Evolutionary conservation across 73 alveolate genomes (phyloP).

Genomic region (Loxodes magnus): DNA sequence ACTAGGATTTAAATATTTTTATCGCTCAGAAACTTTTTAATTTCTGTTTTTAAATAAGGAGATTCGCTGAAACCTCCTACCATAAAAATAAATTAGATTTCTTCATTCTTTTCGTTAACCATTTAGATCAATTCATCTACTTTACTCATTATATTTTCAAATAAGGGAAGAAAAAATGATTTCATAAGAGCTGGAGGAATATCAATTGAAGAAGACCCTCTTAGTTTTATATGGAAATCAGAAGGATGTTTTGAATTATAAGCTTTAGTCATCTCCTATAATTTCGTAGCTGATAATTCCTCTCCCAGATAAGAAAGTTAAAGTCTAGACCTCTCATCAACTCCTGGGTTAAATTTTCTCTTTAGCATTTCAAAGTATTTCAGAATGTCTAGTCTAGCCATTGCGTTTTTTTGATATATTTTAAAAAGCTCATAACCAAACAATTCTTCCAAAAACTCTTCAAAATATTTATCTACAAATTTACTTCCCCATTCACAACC

Average conservation of each 20-base stretch:
- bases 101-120: slow-evolving; percentile 67
- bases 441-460: slow-evolving; percentile 81
- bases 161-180: slow-evolving; percentile 85
- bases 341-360: slow-evolving; percentile 85
- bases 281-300: slow-evolving; percentile 62
- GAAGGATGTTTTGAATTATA: slow-evolving; percentile 66
- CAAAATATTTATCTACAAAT: slow-evolving; percentile 92
- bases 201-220: slow-evolving; percentile 88
- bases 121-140: slow-evolving; percentile 68
- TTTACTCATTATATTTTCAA: slow-evolving; percentile 82
- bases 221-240: slow-evolving; percentile 66
- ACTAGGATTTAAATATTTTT: slow-evolving; percentile 80
- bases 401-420: slow-evolving; percentile 72
- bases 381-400: slow-evolving; percentile 89
- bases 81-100: slow-evolving; percentile 90
- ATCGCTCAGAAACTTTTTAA: slow-evolving; percentile 77
- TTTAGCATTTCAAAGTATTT: slow-evolving; percentile 94
- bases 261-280: slow-evolving; percentile 64
- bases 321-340: slow-evolving; percentile 79
- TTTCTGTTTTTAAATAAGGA: slow-evolving; percentile 89
- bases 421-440: slow-evolving; percentile 75
- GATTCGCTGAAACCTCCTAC: slow-evolving; percentile 97
- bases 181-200: slow-evolving; percentile 86
- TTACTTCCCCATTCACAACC: slow-evolving; percentile 99
- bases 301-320: slow-evolving; percentile 90